Conservation (phyloP, 2,329 filamentous ascomycete species). For the Claviceps arundinis region DNA sequence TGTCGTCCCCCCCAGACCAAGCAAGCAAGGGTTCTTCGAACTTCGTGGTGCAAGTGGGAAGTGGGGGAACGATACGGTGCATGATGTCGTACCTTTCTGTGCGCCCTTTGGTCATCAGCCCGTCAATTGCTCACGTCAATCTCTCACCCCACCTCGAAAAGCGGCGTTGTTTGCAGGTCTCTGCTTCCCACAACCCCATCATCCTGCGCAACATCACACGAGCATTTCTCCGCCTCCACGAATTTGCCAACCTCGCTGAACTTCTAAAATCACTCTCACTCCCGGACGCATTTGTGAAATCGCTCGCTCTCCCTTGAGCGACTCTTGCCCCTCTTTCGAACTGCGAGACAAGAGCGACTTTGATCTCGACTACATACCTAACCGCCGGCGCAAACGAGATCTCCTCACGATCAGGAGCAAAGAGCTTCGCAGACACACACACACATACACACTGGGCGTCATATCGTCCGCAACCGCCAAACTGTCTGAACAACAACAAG, state of each 20-base stretch:
- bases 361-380: no score
- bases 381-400: no score
- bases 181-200: background rate
- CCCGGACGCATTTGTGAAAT: background rate
- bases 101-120: background rate
- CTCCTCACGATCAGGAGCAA: no score
- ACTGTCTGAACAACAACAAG: slow-evolving; percentile 29
- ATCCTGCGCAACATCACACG: background rate
- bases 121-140: background rate
- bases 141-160: background rate
- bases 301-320: no score
- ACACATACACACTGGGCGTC: background rate
- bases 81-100: no score
- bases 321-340: no score
- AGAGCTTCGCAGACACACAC: background rate
- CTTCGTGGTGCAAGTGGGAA: no score
- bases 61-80: no score
- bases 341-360: no score
- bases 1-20: no score
- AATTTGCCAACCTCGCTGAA: background rate
- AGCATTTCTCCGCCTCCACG: background rate
- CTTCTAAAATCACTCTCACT: no score
- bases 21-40: no score
- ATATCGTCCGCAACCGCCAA: slow-evolving; percentile 19
- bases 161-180: background rate